Conservation (phyloP, 148 eudicot species). For the Salicornia ramosissima region DNA sequence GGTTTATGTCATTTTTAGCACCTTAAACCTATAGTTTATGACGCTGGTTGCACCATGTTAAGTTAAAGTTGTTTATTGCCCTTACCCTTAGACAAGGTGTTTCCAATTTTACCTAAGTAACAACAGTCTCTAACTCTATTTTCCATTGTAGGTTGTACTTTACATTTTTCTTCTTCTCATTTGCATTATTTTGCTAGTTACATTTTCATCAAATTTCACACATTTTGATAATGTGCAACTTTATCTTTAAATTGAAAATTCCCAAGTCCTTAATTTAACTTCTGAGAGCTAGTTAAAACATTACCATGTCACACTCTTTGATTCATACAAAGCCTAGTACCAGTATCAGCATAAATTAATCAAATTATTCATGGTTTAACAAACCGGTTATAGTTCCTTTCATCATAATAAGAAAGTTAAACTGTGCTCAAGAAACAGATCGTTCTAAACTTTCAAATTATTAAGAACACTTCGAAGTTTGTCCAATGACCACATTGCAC, state of each 20-base stretch:
- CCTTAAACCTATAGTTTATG: too few species aligned
- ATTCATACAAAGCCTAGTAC: background rate
- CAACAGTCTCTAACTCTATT: background rate
- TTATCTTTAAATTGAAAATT: too few species aligned
- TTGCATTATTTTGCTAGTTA: background rate
- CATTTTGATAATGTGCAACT: background rate
- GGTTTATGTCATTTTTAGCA: too few species aligned
- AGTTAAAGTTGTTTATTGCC: too few species aligned
- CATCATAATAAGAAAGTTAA: background rate
- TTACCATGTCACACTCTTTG: too few species aligned
- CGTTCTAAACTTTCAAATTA: too few species aligned
- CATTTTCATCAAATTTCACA: background rate
- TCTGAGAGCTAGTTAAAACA: too few species aligned
- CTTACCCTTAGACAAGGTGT: background rate
- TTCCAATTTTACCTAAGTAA: too few species aligned
- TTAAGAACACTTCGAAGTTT: background rate
- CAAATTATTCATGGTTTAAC: background rate
- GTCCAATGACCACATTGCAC: background rate
- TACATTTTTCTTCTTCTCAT: background rate
- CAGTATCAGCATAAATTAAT: background rate
- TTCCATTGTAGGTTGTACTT: background rate
- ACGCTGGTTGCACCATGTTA: too few species aligned
- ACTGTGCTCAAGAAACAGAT: background rate
- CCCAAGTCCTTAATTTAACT: background rate
- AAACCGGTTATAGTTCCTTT: background rate